Evolutionary conservation across 2,329 filamentous ascomycete genomes (phyloP), one percentile per base, ranked within the genome.

Genomic region (Grosmannia serpens): DNA sequence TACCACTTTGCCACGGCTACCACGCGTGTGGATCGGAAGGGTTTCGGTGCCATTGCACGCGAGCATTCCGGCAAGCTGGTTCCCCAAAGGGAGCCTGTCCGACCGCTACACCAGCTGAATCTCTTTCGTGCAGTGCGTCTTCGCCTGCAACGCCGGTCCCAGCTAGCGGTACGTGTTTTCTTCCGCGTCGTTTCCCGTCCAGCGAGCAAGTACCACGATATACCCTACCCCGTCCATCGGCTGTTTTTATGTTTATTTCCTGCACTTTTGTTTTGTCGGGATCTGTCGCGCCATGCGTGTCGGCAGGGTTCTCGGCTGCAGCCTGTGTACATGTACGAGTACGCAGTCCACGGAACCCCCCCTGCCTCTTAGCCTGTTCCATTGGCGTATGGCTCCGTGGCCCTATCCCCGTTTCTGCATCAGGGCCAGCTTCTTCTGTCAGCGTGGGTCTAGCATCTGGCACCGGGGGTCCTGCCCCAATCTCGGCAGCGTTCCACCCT

Each of bases 401-500:
- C 41, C 17, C 41, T 38, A 46, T 55, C n/a, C 38, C 24, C 52
- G 31, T 31, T 24, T 35, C 26, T 46, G 33, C 57, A 46, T 24
- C 55, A 26, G 13, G 49, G n/a, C 56, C 35, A 24, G 29, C 24
- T 27, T 10, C n/a, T 44, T 33, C 56, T 58, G 58, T 62, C 62
- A 60, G 58, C 63, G 60, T 62, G 63, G 63, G 64, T 61, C 53
- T 59, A 59, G 58, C 57, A 55, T 55, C 49, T 61, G 59, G 55
- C 63, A 63, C 63, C 64, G 64, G 60, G 63, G 62, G 65, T 68
- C 66, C 67, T 68, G 67, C 67, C 67, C 69, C 68, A 73, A 71
- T 73, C 64, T 72, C 71, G 70, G 70, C 70, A 71, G 66, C 67
- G 69, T 70, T 70, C 67, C 68, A 70, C 68, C 65, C 69, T 70